Evolutionary conservation across 2,329 filamentous ascomycete species (phyloP).

Genomic region (Fusarium temperatum): DNA sequence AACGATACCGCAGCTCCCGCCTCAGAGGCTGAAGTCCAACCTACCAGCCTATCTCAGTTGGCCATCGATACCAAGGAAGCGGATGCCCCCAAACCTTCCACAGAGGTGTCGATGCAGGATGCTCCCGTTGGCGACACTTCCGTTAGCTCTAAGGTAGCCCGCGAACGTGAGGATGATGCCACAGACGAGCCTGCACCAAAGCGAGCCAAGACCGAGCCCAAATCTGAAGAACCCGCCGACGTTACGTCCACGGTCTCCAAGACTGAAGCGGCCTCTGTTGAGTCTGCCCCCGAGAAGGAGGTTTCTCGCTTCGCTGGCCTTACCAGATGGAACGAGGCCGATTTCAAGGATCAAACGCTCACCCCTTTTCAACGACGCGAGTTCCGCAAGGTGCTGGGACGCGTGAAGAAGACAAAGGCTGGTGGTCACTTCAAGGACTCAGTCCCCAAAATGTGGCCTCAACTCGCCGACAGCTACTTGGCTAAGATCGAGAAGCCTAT

Average conservation of each 20-base stretch:
- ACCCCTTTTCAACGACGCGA: slow-evolving; percentile 69
- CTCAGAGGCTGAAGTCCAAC: slow-evolving; percentile 49
- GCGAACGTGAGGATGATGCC: slow-evolving; percentile 80
- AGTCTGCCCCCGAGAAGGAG: slow-evolving; percentile 37
- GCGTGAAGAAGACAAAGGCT: slow-evolving; percentile 86
- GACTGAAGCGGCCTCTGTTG: slow-evolving; percentile 27
- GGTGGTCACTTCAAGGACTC: slow-evolving; percentile 80
- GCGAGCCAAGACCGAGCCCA: slow-evolving; percentile 77
- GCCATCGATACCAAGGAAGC: slow-evolving; percentile 50
- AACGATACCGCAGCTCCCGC: slow-evolving; percentile 36
- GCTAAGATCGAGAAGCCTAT: slow-evolving; percentile 79
- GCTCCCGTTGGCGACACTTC: slow-evolving; percentile 47
- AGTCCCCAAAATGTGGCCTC: slow-evolving; percentile 79
- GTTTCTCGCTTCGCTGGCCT: slow-evolving; percentile 44
- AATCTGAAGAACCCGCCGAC: slow-evolving; percentile 50
- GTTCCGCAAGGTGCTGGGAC: slow-evolving; percentile 72
- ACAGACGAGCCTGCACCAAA: slow-evolving; percentile 76
- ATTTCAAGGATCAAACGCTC: slow-evolving; percentile 59
- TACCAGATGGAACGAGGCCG: slow-evolving; percentile 53
- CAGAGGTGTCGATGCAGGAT: slow-evolving; percentile 64
- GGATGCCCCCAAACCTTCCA: slow-evolving; percentile 40
- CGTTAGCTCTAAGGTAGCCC: slow-evolving; percentile 67
- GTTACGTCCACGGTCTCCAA: slow-evolving; percentile 9
- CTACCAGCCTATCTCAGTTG: slow-evolving; percentile 51
- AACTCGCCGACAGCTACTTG: slow-evolving; percentile 77